Base-by-base conservation (phyloP, 2,329 filamentous ascomycete species). In the Aureobasidium lini region DNA sequence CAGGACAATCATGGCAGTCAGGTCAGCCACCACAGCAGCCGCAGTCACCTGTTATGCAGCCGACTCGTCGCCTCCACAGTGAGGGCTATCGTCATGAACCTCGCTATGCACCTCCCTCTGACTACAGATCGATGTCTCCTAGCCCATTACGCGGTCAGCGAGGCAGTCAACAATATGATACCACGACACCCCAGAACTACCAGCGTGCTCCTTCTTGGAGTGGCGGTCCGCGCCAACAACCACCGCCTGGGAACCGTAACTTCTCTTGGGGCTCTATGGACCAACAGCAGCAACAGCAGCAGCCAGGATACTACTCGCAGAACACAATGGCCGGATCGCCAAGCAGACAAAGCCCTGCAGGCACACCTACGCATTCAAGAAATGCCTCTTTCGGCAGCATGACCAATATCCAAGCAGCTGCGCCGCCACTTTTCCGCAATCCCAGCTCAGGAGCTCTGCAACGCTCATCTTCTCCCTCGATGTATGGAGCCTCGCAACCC, bases 11-110 rank as follows among this genome's bases (percentile, higher is more conserved):
- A n/a, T 60, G 57, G 57, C 47, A 50, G 13, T 36, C 40, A 8
- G 23, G 37, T 16, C 42, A 48, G n/a, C n/a, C 40, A 8, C 34
- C 16, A 6, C 40, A 39, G 13, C 47, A 50, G 18, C 48, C 44
- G 42, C 49, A 54, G 36, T 36, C 34, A 28, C 40, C 39, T 29
- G 16, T 32, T 1, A 56, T 56, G 52, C 50, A 49, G 37, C 53
- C 36, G 10, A 46, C 46, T 29, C 53, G 59, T 8, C 52, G 50
- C 32, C 60, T 67, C 10, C 66, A 68, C 44, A 67, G 64, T 39
- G 60, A 62, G 10, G 63, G 65, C 7, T 62, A 54, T 40, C 58
- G 54, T 10, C 63, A 47, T 7, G 59, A 44, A 32, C 59, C 50
- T 28, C 42, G 59, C 6, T 61, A 57, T 18, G 47, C 9, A 7